Evolutionary conservation across 2,329 filamentous ascomycete genomes (phyloP), one percentile per base, ranked within the genome.

Genomic region (Colletotrichum cordylinicola): DNA sequence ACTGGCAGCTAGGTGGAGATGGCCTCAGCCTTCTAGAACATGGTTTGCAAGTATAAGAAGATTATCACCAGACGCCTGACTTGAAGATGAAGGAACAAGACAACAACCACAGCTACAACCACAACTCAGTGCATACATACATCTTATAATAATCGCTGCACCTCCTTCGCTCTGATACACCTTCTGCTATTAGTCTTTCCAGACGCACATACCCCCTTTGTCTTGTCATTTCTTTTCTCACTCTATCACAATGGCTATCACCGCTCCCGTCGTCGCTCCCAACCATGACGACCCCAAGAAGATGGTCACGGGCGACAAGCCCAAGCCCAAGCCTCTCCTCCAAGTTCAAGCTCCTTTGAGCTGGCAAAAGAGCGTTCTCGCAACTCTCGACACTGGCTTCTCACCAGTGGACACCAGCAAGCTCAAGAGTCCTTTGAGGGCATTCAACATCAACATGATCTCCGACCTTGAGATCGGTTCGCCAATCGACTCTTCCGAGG

Each of bases 401-500:
- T 76, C 74, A 2, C 74, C 74, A 2, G 66, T 76, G 27, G 73
- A 70, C 43, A 48, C 55, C 15, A 64, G 56, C 24, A 64, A 58
- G 29, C 24, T 74, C 52, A 74, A 64, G 62, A 70, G 71, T 37
- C 70, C 74, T 2, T 27, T 76, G 27, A 76, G 70, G 21, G 70
- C 74, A 18, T 27, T 75, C 9, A 75, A 62, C 33, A 39, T 76
- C 9, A 68, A 62, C 18, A 61, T 71, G 35, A 61, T 71, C 13
- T 62, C 61, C 9, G 71, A 76, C 33, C 55, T 76, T 12, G 74
- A 76, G n/a, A 66, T 76, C 24, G 74, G 74, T 27, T 76, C 74
- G 1, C 74, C 74, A 12, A 75, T 76, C 16, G 74, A 76, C 55
- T 72, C 74, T 1, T 68, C 68, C 7, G 74, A 75, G 2, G 29